Evolutionary conservation across 1,139 yeast species (phyloP), one percentile per base, ranked within the genome.

Genomic region (Saccharomyces hybrid): DNA sequence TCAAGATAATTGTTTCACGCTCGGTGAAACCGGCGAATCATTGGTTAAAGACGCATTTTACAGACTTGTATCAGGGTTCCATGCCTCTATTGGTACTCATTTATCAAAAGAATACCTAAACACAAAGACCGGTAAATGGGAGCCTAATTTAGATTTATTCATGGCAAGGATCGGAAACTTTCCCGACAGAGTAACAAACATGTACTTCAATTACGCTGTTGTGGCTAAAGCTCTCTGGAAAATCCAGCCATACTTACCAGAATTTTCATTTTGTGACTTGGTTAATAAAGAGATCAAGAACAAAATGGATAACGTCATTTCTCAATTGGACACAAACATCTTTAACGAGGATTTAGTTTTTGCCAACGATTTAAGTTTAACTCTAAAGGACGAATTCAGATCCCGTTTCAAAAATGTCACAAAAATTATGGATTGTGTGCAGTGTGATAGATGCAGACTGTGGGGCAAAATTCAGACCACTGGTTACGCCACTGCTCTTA

Each of bases 391-490:
- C 59, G 98, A 93, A 64, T 91, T 93, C 72, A 80, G 95, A 60
- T 72, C 80, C 48, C 84, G 96, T 56, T 95, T 93, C 71, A 84
- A 83, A 67, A 95, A 93, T 68, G 95, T 93, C 34, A 85, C 96
- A 32, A 86, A 88, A 51, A 82, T 93, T 51, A 93, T 95, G 97
- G 96, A 93, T 71, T 93, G 99, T 75, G 98, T 93, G 49, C 97
- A 96, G 42, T 93, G 99, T 74, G 99, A 93, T 70, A 80, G 98
- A 68, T 93, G 99, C 71, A 81, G 98, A 66, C 76, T 95, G 73
- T 93, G 99, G 99, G 99, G 99, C 20, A 93, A 95, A 71, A 80
- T 93, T 27, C 99, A 93, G 74, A 89, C 96, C 1, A 89, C 95
- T 23, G 99, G 99, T 27, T 93, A 93, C 69, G 99, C 98, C 25